Evolutionary conservation across 495 filamentous ascomycete species (phyloP).

Genomic region (Monascus purpureus): DNA sequence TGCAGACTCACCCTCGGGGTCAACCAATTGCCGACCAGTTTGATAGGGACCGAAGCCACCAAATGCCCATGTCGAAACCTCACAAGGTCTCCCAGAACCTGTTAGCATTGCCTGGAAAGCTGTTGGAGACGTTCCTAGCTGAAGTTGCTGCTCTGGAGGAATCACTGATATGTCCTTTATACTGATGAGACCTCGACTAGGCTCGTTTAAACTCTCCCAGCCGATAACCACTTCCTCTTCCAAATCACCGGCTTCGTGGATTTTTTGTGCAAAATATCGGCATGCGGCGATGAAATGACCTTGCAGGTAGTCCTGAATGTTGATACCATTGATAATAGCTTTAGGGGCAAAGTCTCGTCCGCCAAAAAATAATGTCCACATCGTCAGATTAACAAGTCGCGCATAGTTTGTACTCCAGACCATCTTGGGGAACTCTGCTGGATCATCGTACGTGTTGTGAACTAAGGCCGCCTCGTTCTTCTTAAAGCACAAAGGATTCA

Average conservation of each 20-base stretch:
- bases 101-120: conserved; percentile 88
- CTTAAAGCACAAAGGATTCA: conserved; percentile 73
- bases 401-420: conserved; percentile 97
- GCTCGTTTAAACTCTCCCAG: conserved; percentile 93
- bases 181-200: conserved; percentile 80
- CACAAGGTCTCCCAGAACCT: conserved; percentile 77
- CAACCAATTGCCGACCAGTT: conserved; percentile 66
- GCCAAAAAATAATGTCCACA: conserved; percentile 90
- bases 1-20: conserved; percentile 70
- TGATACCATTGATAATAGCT: conserved; percentile 83
- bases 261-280: conserved; percentile 64
- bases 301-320: conserved; percentile 94
- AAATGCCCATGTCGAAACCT: conserved; percentile 85
- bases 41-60: conserved; percentile 85
- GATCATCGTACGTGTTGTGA: conserved; percentile 86
- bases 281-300: conserved; percentile 71
- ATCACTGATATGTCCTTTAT: conserved; percentile 69
- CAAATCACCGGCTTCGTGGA: conserved; percentile 82
- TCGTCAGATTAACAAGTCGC: conserved; percentile 71
- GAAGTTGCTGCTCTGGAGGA: conserved; percentile 77
- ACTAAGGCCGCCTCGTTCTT: conserved; percentile 86
- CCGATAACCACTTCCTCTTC: conserved; percentile 82
- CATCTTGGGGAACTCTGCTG: conserved; percentile 89
- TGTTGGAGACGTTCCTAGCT: conserved; percentile 87
- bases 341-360: conserved; percentile 92